Percentiles rank a stretch among this genome's conserved stretches.
Conservation (phyloP, 108 stramenopile genomes). For the Parietichytrium sp. region DNA sequence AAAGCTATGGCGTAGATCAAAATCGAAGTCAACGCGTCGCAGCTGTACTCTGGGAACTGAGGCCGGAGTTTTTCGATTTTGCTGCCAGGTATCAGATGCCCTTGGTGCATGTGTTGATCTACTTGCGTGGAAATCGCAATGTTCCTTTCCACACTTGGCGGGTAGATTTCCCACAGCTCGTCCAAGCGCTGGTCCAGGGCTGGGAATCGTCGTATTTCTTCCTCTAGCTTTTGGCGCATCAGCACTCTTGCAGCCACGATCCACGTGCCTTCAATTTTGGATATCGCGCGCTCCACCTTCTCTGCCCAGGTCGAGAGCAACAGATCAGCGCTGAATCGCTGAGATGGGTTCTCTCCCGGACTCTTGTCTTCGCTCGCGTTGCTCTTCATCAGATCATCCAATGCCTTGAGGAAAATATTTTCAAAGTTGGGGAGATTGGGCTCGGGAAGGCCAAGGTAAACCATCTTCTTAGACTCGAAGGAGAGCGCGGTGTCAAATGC, state of each 20-base stretch:
- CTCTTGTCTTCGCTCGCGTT: neutral
- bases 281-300: neutral
- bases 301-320: slow-evolving; percentile 10
- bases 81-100: neutral
- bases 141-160: neutral
- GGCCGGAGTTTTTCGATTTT: neutral
- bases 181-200: neutral
- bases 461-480: slow-evolving; percentile 5
- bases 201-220: neutral
- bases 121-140: neutral
- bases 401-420: neutral
- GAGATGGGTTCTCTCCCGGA: neutral
- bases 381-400: neutral
- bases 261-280: neutral
- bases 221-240: neutral
- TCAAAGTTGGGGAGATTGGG: slow-evolving; percentile 28
- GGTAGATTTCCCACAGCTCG: neutral
- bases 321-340: neutral
- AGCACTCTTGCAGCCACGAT: slow-evolving; percentile 22
- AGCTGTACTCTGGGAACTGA: neutral
- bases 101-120: neutral
- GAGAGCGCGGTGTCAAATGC: slow-evolving; percentile 27
- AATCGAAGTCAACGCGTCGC: neutral
- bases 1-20: slow-evolving; percentile 17
- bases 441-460: slow-evolving; percentile 32